A percentile compares a stretch with the other conserved stretches of the same genome.
phyloP scores from a whole-genome alignment of 2,329 filamentous ascomycete species.

The Byssothecium circinans region DNA sequence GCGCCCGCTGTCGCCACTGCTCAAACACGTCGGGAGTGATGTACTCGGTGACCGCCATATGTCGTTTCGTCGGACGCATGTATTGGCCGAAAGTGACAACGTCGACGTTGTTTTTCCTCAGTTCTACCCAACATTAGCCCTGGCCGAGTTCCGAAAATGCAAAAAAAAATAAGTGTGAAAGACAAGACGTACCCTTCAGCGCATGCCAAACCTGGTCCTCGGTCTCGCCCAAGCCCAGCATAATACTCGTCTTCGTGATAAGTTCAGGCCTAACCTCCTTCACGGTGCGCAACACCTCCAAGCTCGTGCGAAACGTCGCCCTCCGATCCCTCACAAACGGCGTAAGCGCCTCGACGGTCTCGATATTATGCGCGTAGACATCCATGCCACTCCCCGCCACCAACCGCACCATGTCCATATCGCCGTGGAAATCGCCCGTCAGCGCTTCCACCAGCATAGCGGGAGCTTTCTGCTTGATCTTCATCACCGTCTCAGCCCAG shows the following conservation, averaged over 20 bases:
- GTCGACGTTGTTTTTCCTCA: conserved; percentile 80
- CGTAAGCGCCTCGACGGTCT: conserved; percentile 89
- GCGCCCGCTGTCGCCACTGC: conserved; percentile 82
- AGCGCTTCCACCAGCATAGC: conserved; percentile 78
- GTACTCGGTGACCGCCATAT: conserved; percentile 96
- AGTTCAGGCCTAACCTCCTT: conserved; percentile 76
- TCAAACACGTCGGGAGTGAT: conserved; percentile 91
- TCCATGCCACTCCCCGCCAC: conserved; percentile 89
- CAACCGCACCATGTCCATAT: conserved; percentile 81
- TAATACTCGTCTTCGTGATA: conserved; percentile 98
- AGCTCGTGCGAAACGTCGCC: conserved; percentile 84
- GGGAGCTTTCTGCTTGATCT: conserved; percentile 77
- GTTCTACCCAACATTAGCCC: conserved; percentile 54
- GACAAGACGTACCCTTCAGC: conserved; percentile 69
- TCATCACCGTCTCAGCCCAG: conserved; percentile 90
- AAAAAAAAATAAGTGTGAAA: too few species aligned
- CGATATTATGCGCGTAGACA: conserved; percentile 95
- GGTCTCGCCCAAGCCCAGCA: conserved; percentile 92
- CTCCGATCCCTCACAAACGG: conserved; percentile 87
- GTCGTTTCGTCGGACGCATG: conserved; percentile 97
- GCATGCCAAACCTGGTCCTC: conserved; percentile 83
- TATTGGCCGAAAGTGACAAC: conserved; percentile 99
- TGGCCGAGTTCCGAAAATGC: too few species aligned
- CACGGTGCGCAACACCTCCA: conserved; percentile 76
- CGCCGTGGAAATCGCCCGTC: conserved; percentile 84